Evolutionary conservation across 2,329 filamentous ascomycete species (phyloP).

Genomic region (Blastomyces parvus): DNA sequence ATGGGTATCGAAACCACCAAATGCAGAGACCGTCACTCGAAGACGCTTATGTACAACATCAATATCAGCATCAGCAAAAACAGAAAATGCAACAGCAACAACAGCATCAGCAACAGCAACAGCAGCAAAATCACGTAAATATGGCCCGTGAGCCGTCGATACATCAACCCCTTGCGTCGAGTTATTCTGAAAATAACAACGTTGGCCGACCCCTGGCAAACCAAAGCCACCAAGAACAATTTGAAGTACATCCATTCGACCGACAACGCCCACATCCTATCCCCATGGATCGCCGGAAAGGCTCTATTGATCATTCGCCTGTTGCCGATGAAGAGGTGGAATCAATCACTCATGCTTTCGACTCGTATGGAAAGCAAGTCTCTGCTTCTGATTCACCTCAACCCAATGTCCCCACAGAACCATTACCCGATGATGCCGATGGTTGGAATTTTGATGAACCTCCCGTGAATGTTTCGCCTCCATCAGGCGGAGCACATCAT

Average conservation of each 20-base stretch:
- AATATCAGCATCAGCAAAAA: constrained; percentile 43
- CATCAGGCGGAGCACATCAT: constrained; percentile 40
- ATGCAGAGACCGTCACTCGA: constrained; percentile 47
- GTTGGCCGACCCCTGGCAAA: constrained; percentile 35
- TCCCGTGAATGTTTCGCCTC: constrained; percentile 42
- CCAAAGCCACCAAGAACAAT: constrained; percentile 32
- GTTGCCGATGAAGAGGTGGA: constrained; percentile 47
- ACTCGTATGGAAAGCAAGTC: constrained; percentile 46
- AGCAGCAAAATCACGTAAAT: constrained; percentile 30
- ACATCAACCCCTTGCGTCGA: constrained; percentile 50
- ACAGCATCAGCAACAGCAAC: constrained; percentile 22
- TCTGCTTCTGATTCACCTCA: constrained; percentile 7
- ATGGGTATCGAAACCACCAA: constrained; percentile 40
- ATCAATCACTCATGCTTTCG: constrained; percentile 49
- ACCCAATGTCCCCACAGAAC: constrained; percentile 5
- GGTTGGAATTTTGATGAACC: constrained; percentile 91
- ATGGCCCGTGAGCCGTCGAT: constrained; percentile 46
- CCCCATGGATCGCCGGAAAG: constrained; percentile 40
- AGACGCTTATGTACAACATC: constrained; percentile 50
- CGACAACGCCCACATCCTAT: constrained; percentile 43
- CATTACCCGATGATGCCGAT: constrained; percentile 49
- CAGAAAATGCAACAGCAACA: constrained; percentile 28
- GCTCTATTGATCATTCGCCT: constrained; percentile 33
- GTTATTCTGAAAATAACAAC: constrained; percentile 34
- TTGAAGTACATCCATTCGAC: constrained; percentile 34